Evolutionary conservation across 106 monocot species (phyloP).

Genomic region (Dendrobium nobile): DNA sequence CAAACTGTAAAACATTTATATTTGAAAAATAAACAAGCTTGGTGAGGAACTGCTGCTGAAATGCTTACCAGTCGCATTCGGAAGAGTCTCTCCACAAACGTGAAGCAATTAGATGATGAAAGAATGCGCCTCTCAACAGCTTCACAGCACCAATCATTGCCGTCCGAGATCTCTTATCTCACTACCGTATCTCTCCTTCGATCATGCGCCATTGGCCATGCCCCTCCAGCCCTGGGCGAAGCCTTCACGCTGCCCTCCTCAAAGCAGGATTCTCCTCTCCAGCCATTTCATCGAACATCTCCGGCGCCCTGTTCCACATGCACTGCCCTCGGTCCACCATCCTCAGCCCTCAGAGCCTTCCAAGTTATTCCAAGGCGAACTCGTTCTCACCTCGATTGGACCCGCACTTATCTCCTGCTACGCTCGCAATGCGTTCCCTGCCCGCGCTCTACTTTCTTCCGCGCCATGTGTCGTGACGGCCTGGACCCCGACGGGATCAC

Average conservation of each 20-base stretch:
- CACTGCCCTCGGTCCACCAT: conserved; percentile 4
- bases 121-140: background rate
- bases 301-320: conserved; percentile 10
- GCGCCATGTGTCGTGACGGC: conserved; percentile 28
- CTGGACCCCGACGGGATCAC: conserved; percentile 34
- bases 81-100: background rate
- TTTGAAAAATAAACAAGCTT: too few relatives aligned
- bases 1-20: too few relatives aligned
- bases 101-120: background rate
- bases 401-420: conserved; percentile 35
- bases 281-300: background rate
- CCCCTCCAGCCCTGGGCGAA: conserved; percentile 18
- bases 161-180: background rate
- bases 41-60: too few relatives aligned
- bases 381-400: conserved; percentile 26
- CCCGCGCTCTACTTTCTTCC: conserved; percentile 31
- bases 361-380: conserved; percentile 6
- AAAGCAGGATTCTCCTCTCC: conserved; percentile 27
- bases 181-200: conserved; percentile 31
- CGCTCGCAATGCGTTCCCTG: conserved; percentile 16
- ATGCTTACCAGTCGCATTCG: background rate
- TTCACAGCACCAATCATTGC: background rate
- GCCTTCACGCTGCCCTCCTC: conserved; percentile 29
- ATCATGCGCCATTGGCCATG: conserved; percentile 26
- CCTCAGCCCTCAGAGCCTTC: conserved; percentile 29